Conservation (phyloP, 1,139 yeast species). For the Suhomyces bolitotheri region DNA sequence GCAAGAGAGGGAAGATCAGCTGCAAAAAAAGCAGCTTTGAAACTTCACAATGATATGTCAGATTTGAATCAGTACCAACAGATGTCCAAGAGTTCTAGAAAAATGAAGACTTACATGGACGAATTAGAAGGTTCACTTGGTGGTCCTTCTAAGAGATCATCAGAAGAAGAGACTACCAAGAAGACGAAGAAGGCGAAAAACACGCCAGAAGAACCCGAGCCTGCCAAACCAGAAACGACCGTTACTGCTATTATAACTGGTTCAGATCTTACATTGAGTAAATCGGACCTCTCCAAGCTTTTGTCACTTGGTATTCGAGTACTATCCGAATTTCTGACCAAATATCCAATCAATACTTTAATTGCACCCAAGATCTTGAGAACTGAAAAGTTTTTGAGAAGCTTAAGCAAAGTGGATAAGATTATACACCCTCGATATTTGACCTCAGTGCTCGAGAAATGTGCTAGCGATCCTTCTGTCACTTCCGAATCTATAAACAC, state of each 20-base stretch:
- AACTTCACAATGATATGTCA: conserved; percentile 67
- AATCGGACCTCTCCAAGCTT: conserved; percentile 35
- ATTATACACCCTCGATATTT: conserved; percentile 53
- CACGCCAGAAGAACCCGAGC: conserved; percentile 1
- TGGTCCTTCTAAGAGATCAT: conserved; percentile 7
- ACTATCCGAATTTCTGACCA: conserved; percentile 32
- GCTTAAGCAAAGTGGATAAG: conserved; percentile 35
- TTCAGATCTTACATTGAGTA: conserved; percentile 42
- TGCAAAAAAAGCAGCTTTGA: conserved; percentile 62
- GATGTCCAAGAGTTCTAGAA: conserved; percentile 38
- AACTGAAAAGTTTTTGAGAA: conserved; percentile 77
- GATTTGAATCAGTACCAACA: conserved; percentile 63
- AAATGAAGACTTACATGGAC: conserved; percentile 42
- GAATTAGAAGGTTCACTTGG: conserved; percentile 24
- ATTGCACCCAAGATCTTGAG: conserved; percentile 79
- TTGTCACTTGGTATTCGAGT: conserved; percentile 43
- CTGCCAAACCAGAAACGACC: conserved; percentile 9
- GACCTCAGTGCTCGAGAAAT: conserved; percentile 38
- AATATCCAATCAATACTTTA: conserved; percentile 41
- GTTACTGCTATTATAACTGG: conserved; percentile 62
- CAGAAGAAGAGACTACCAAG: conserved; percentile 3
- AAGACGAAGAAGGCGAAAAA: conserved; percentile 6
- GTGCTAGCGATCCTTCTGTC: conserved; percentile 12
- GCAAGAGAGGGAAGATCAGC: conserved; percentile 48
- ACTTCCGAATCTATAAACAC: conserved; percentile 23